Evolutionary conservation across 495 filamentous ascomycete genomes (phyloP).

Genomic region (Halenospora varia): DNA sequence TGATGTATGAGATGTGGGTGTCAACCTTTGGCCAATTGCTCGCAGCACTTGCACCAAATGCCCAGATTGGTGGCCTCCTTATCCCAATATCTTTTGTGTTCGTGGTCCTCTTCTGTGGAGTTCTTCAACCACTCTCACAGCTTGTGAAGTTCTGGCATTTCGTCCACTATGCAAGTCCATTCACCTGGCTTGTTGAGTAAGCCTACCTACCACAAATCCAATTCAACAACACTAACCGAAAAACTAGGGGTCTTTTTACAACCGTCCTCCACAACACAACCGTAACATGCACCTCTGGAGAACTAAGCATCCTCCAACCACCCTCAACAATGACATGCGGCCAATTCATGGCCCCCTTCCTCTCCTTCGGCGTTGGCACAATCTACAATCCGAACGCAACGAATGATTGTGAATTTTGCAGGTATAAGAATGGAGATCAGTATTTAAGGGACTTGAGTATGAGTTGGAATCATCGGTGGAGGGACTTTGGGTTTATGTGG

Average conservation of each 20-base stretch:
- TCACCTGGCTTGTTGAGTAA: slow-evolving; percentile 55
- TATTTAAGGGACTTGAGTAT: not conserved
- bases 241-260: slow-evolving; percentile 34
- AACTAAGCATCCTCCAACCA: not conserved
- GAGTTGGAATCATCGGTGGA: not conserved
- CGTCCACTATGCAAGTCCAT: slow-evolving; percentile 65
- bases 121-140: slow-evolving; percentile 48
- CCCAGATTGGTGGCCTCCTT: slow-evolving; percentile 61
- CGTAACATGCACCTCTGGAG: not conserved
- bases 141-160: slow-evolving; percentile 57
- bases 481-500: not conserved
- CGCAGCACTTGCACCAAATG: slow-evolving; percentile 65
- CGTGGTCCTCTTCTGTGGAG: slow-evolving; percentile 54
- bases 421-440: not conserved
- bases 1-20: slow-evolving; percentile 66
- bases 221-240: not conserved
- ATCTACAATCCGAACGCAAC: not conserved
- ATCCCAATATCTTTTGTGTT: slow-evolving; percentile 61
- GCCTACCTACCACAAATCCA: not conserved
- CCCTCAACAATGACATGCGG: not conserved
- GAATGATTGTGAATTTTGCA: not conserved
- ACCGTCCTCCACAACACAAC: slow-evolving; percentile 22
- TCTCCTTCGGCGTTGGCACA: not conserved
- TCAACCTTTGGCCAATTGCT: slow-evolving; percentile 69
- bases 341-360: not conserved